Evolutionary conservation across 345 rosid genomes (phyloP).

Genomic region (Aegle marmelos): DNA sequence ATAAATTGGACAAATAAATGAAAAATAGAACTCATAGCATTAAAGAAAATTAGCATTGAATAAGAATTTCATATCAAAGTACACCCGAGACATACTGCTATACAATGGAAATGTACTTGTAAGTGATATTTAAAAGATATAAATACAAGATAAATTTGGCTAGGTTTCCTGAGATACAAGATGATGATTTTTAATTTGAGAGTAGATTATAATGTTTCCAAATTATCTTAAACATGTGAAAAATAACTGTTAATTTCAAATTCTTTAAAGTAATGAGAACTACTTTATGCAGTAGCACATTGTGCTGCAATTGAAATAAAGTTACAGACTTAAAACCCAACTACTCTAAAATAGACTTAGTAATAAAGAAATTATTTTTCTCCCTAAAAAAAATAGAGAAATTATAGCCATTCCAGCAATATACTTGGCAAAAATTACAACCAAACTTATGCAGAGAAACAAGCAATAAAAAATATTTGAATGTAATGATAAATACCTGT

Average conservation of each 20-base stretch:
- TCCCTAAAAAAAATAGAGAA: too few species aligned
- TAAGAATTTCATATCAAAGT: background rate
- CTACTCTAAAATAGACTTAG: background rate
- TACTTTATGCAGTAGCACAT: background rate
- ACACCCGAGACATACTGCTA: background rate
- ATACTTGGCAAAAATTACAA: background rate
- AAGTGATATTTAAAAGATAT: background rate
- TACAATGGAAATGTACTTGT: background rate
- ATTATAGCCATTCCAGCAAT: background rate
- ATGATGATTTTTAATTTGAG: background rate
- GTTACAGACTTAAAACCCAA: background rate
- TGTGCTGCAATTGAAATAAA: background rate
- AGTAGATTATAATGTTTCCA: background rate
- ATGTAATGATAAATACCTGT: constrained; percentile 41
- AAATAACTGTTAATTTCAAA: background rate
- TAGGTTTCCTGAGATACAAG: background rate
- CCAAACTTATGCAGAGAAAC: constrained; percentile 12
- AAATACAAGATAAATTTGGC: background rate
- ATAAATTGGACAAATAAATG: background rate
- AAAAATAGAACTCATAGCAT: background rate
- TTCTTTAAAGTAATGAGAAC: background rate
- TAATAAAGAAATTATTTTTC: background rate
- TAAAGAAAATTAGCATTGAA: background rate
- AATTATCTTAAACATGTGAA: background rate
- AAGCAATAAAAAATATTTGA: background rate